Evolutionary conservation across 164 flowering plant genomes (phyloP).

Genomic region (Kalanchoe fedtschenkoi): DNA sequence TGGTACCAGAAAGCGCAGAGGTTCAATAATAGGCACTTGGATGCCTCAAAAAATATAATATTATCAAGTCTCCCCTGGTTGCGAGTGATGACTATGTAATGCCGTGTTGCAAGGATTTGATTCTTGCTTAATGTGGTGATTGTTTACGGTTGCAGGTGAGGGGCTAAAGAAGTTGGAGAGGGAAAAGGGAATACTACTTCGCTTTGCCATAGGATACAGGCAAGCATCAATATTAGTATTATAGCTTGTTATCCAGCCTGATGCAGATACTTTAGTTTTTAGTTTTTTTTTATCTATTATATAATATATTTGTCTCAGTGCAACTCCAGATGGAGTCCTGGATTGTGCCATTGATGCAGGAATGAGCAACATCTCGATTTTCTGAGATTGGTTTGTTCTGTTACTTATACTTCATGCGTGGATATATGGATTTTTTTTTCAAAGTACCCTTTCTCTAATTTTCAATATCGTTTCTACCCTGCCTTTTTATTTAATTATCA

Average conservation of each 20-base stretch:
- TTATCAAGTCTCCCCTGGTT: too few species aligned
- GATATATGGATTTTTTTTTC: too few species aligned
- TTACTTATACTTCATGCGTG: background rate
- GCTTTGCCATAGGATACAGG: slow-evolving; percentile 96
- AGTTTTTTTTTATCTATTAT: background rate
- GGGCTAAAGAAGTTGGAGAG: slow-evolving; percentile 52
- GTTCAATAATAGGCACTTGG: slow-evolving; percentile 86
- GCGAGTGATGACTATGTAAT: background rate
- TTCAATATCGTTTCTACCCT: too few species aligned
- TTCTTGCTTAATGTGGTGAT: background rate
- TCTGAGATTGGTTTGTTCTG: slow-evolving; percentile 51
- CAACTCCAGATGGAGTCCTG: slow-evolving; percentile 71
- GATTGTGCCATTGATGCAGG: slow-evolving; percentile 88
- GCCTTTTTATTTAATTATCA: too few species aligned
- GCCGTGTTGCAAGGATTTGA: background rate
- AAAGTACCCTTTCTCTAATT: too few species aligned
- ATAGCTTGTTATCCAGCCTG: background rate
- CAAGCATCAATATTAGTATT: slow-evolving; percentile 9
- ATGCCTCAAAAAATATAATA: slow-evolving; percentile 90
- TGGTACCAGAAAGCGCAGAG: slow-evolving; percentile 82
- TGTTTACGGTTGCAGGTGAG: slow-evolving; percentile 32
- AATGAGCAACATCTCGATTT: slow-evolving; percentile 72
- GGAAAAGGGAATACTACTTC: slow-evolving; percentile 80
- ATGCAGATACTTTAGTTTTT: background rate
- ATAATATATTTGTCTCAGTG: slow-evolving; percentile 33